These are phyloP conservation scores for Zygotorulaspora florentina DNA, from an alignment of 805 yeast species.

Conservation along the genomic window DNA sequence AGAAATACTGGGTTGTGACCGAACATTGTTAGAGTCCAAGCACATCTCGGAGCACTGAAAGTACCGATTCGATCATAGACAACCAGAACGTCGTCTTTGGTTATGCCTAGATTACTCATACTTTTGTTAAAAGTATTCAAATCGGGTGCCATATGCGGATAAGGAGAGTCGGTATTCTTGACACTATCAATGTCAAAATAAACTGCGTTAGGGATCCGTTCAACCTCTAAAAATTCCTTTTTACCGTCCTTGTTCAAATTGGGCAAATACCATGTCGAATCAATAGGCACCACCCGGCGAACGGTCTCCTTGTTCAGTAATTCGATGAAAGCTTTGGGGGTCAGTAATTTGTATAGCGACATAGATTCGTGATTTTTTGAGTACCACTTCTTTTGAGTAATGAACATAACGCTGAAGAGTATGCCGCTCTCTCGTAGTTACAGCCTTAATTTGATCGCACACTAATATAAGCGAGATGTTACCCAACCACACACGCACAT, in stretches of 20 bases:
- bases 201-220: slow-evolving; percentile 61
- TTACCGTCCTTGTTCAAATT: slow-evolving; percentile 56
- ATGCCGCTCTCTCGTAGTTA: too few species aligned
- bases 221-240: slow-evolving; percentile 49
- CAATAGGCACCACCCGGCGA: slow-evolving; percentile 55
- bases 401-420: too few species aligned
- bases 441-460: too few species aligned
- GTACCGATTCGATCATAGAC: slow-evolving; percentile 83
- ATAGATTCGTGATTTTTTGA: slow-evolving; percentile 4
- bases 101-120: slow-evolving; percentile 53
- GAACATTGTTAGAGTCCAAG: slow-evolving; percentile 81
- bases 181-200: slow-evolving; percentile 76
- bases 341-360: slow-evolving; percentile 27
- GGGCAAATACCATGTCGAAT: slow-evolving; percentile 93
- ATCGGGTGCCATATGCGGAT: slow-evolving; percentile 89
- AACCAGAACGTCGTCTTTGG: slow-evolving; percentile 55
- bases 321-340: slow-evolving; percentile 27
- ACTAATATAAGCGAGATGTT: too few species aligned
- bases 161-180: slow-evolving; percentile 54
- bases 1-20: slow-evolving; percentile 69
- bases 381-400: too few species aligned
- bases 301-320: slow-evolving; percentile 21
- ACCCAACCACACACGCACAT: too few species aligned
- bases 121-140: slow-evolving; percentile 49
- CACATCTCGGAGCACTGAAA: slow-evolving; percentile 85